Evolutionary conservation across 73 alveolate species (phyloP).

Genomic region (Durusdinium trenchii): DNA sequence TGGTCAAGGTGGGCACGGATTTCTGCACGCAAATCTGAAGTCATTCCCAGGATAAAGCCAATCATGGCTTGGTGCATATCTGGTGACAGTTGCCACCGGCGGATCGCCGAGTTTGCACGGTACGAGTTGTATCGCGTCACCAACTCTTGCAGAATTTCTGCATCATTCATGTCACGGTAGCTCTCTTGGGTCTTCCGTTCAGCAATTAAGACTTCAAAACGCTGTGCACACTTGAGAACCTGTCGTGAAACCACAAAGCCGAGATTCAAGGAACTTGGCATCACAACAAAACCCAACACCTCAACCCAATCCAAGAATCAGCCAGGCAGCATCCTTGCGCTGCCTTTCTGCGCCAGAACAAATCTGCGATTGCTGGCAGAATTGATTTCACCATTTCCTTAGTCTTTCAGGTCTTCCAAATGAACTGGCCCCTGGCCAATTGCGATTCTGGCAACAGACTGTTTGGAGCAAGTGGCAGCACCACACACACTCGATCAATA

Average conservation of each 20-base stretch:
- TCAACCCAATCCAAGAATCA: neutral
- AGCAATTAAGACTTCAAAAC: neutral
- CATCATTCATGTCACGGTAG: neutral
- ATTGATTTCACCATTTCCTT: no score
- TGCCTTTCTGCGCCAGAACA: no score
- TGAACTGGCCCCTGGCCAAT: no score
- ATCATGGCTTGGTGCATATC: neutral
- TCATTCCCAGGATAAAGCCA: neutral
- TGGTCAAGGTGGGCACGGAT: neutral
- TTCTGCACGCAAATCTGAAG: neutral
- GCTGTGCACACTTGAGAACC: neutral
- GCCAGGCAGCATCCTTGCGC: no score
- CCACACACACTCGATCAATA: neutral
- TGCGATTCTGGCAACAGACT: no score
- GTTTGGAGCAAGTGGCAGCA: neutral
- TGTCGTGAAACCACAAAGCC: neutral
- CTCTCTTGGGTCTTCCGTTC: neutral
- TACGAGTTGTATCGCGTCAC: neutral
- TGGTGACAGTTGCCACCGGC: neutral
- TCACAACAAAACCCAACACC: neutral
- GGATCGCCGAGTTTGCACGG: constrained; percentile 15
- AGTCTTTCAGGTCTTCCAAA: no score
- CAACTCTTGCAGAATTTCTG: neutral
- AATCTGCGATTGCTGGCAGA: no score
- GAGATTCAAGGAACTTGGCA: no score